Conservation (phyloP, 1,284 basidiomycete genomes). For the Erythrobasidium hasegawianum region DNA sequence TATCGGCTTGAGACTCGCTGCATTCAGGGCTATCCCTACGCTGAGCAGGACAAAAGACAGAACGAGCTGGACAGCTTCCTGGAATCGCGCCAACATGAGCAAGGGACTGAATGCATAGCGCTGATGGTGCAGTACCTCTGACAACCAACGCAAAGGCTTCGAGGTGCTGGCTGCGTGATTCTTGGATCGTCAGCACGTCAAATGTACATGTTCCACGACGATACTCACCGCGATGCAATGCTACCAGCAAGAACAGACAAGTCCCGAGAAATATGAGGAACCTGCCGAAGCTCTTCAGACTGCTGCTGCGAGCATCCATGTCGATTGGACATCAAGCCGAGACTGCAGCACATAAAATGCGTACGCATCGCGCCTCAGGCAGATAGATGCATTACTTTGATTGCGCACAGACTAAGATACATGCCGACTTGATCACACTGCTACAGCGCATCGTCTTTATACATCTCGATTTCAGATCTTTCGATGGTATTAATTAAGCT, state of each 20-base stretch:
- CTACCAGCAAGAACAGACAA: constrained; percentile 5
- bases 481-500: too few relatives aligned
- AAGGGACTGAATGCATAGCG: too few relatives aligned
- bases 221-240: constrained; percentile 18
- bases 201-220: neutral
- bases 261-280: constrained; percentile 14
- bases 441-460: too few relatives aligned
- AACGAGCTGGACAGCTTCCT: constrained; percentile 24
- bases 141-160: constrained; percentile 12
- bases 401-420: too few relatives aligned
- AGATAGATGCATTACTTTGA: too few relatives aligned
- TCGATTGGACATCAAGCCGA: neutral
- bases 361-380: neutral
- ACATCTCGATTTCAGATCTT: too few relatives aligned
- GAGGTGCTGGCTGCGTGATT: neutral
- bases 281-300: constrained; percentile 8
- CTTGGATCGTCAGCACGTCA: neutral
- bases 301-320: neutral
- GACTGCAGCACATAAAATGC: neutral
- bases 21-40: constrained; percentile 23
- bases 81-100: neutral
- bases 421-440: too few relatives aligned
- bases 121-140: constrained; percentile 7
- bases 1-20: constrained; percentile 24
- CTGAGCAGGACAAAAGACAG: constrained; percentile 19